Evolutionary conservation across 208 protist genomes (phyloP), one percentile per base, ranked within the genome.

Genomic region (Trypanosoma caninum): DNA sequence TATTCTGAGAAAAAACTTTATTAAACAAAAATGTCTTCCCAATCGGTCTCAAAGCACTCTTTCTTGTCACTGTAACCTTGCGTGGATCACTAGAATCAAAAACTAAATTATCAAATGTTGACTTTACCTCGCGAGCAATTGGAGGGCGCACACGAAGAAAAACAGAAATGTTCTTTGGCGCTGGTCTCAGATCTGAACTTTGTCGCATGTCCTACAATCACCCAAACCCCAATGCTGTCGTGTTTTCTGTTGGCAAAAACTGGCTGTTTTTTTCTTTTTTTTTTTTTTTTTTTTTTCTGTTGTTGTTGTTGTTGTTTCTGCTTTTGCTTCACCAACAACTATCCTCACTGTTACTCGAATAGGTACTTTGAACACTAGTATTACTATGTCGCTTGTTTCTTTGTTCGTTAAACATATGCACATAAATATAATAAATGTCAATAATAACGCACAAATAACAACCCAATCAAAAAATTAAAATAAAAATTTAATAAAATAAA

Each of bases 151-250:
- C 78, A 54, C 89, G 84, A 60, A 91, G 76, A 74, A 79, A 95
- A 44, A 95, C 89, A 23, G 80, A 84, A 25, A 95, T 89, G 62
- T 84, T 93, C 69, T 93, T 92, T 34, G 84, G 89, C 50, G 74
- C 83, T 51, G 69, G 70, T 61, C 78, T 87, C 40, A 66, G 74
- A 56, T 55, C 76, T 4, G 51, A n/a, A 18, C 44, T 18, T 45
- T 60, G 38, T 13, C 35, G 55, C 44, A 46, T 69, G 18, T 2
- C 27, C 0, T 37, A 55, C 45, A 44, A 18, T 10, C 9, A 16
- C n/a, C 14, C 7, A 9, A 16, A 13, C 50, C 31, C 23, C 25
- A 10, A 13, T 28, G 38, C 31, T 44, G 10, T 54, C 31, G 11
- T 44, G 11, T 33, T 64, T 64, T 64, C 44, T 64, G 7, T 35